phyloP scores from a whole-genome alignment of 2,329 filamentous ascomycete genomes.

The Colletotrichum sp. region DNA sequence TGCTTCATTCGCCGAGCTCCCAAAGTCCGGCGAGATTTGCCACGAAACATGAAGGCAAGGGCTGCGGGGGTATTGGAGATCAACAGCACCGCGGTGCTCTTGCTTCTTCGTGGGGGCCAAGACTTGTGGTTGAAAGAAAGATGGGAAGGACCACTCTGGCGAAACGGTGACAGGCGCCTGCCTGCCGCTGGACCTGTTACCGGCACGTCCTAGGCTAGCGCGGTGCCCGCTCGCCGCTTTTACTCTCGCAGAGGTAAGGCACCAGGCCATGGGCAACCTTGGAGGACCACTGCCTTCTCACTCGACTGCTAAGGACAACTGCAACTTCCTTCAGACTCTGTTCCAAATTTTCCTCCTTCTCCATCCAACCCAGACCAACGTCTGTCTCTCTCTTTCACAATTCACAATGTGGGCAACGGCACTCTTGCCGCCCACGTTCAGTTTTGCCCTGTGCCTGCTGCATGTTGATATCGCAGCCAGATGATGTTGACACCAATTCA shows the following conservation, averaged over 20 bases:
- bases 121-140: not conserved
- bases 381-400: not conserved
- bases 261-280: not conserved
- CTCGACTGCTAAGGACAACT: not conserved
- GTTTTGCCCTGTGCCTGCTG: not conserved
- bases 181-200: not conserved
- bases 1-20: not conserved
- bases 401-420: not conserved
- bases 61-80: not conserved
- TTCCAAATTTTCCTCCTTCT: not conserved
- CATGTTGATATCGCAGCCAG: not conserved
- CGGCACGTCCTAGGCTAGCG: not conserved
- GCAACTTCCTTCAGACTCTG: not conserved
- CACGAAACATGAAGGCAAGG: not conserved
- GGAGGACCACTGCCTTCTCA: not conserved
- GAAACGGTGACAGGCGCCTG: not conserved
- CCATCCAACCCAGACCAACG: not conserved
- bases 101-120: not conserved
- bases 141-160: not conserved
- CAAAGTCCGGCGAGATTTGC: not conserved
- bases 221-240: not conserved
- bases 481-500: not conserved
- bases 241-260: not conserved
- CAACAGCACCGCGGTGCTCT: not conserved
- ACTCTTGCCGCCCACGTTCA: not conserved